Base-by-base conservation (phyloP, 352 stramenopile species). In the Phytophthora europaea region DNA sequence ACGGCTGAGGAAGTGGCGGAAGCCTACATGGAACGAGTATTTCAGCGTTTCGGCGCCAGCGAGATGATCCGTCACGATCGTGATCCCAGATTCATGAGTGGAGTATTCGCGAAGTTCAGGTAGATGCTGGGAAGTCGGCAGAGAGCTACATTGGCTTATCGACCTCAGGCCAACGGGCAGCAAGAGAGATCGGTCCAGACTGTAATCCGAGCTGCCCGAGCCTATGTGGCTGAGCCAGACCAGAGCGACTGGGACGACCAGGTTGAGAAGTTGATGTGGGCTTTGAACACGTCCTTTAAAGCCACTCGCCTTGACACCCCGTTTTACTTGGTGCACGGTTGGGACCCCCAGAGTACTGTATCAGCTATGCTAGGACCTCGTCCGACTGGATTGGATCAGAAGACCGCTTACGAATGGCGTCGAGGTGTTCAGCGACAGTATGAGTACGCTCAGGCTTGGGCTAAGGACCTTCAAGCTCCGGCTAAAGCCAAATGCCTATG, bases 191-290 rank as follows among this genome's bases (percentile, higher is more conserved):
- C 26, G 0, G 58, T 65, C 4, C 58, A 65, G 16, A 56, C 43
- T 1, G 40, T 63, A 4, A 22, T 63, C 1, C 8, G 56, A 4
- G 16, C 9, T 8, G n/a, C 54, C 4, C 34, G 12, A 4, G 57
- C 36, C 8, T 63, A 64, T n/a, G 16, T 55, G 6, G 26, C 38
- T 4, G 40, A 38, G 18, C 9, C 13, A 6, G 57, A 63, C 16
- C 57, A 63, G 57, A 53, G n/a, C 26, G 57, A 63, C 23, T 45
- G 57, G 36, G 34, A 63, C 22, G 57, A 63, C 1, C 38, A 53
- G 23, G 57, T 15, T 2, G 40, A 63, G 15, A 53, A 16, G 12
- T 4, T 65, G 26, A 54, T 47, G 26, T 65, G 40, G 16, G 38
- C 38, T n/a, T 3, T 45, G 4, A 45, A 45, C 38, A 45, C 13